Percentiles rank a stretch among this genome's conserved stretches.
These are phyloP conservation scores for Pleurotus eryngii DNA, from an alignment of 768 basidiomycete genomes.

Conservation along the genomic window DNA sequence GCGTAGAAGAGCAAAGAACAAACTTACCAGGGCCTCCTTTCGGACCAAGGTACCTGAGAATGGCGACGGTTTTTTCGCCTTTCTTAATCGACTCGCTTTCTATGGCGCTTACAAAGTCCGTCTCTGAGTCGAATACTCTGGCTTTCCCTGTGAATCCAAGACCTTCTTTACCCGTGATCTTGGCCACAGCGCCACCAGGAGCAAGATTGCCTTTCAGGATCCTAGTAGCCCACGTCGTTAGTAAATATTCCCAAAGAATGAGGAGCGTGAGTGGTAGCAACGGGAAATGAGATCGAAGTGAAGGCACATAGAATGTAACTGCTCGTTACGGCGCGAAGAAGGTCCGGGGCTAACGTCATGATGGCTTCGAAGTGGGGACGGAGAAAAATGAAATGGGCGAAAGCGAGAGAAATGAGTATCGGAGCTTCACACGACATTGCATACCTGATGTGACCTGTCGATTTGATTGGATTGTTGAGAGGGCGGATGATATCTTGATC, in stretches of 20 bases:
- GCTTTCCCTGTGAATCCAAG: conserved; percentile 88
- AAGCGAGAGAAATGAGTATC: not conserved
- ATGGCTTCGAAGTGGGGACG: conserved; percentile 7
- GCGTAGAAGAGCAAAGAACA: conserved; percentile 2
- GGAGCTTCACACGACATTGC: conserved; percentile 14
- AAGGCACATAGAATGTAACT: not conserved
- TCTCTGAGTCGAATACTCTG: conserved; percentile 88
- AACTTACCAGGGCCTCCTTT: conserved; percentile 90
- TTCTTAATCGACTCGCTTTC: conserved; percentile 85
- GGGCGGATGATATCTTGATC: conserved; percentile 87
- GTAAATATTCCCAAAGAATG: conserved; percentile 4
- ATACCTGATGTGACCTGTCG: conserved; percentile 85
- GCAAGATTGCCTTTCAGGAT: conserved; percentile 92
- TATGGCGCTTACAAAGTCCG: conserved; percentile 83
- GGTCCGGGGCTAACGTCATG: conserved; percentile 9
- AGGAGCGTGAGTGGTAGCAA: not conserved
- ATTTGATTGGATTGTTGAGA: conserved; percentile 83
- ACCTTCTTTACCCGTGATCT: conserved; percentile 96
- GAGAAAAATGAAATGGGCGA: conserved; percentile 4
- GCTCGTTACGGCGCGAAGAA: conserved; percentile 10
- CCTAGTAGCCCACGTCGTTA: conserved; percentile 35
- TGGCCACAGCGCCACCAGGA: conserved; percentile 93
- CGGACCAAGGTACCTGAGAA: conserved; percentile 94
- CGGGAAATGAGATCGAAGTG: not conserved
- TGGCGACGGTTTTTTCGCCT: conserved; percentile 95